Conservation (phyloP, 75 land plant genomes). For the Gnetum montanum region DNA sequence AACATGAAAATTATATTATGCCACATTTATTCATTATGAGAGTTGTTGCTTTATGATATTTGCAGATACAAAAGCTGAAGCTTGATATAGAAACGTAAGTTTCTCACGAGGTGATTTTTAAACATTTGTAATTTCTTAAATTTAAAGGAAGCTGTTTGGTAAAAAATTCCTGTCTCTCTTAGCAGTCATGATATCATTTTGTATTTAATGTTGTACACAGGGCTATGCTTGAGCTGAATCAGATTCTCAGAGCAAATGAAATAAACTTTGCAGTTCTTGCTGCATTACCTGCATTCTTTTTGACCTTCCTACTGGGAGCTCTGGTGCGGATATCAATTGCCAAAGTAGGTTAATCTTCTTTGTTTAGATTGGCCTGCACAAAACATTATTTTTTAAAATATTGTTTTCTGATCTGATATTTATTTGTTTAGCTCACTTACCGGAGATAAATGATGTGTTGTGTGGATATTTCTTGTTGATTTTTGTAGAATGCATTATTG, state of each 20-base stretch:
- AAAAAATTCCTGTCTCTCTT: background rate
- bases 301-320: slow-evolving; percentile 45
- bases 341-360: slow-evolving; percentile 23
- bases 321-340: slow-evolving; percentile 48
- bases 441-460: too few species aligned
- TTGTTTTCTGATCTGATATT: background rate
- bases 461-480: too few species aligned
- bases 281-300: slow-evolving; percentile 82
- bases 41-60: slow-evolving; percentile 1
- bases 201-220: slow-evolving; percentile 34
- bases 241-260: slow-evolving; percentile 96
- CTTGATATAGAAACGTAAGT: slow-evolving; percentile 95
- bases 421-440: too few species aligned
- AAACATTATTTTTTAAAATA: background rate
- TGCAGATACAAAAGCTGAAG: slow-evolving; percentile 95
- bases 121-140: background rate
- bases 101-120: background rate
- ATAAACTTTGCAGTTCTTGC: slow-evolving; percentile 96
- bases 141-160: background rate
- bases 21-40: background rate
- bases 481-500: too few species aligned
- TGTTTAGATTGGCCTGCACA: too few species aligned
- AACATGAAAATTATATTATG: background rate
- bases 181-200: background rate
- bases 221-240: slow-evolving; percentile 95